A percentile compares a stretch with the other conserved stretches of the same genome.
Conservation (phyloP, 1,284 basidiomycete species). For the Inonotus hispidus region DNA sequence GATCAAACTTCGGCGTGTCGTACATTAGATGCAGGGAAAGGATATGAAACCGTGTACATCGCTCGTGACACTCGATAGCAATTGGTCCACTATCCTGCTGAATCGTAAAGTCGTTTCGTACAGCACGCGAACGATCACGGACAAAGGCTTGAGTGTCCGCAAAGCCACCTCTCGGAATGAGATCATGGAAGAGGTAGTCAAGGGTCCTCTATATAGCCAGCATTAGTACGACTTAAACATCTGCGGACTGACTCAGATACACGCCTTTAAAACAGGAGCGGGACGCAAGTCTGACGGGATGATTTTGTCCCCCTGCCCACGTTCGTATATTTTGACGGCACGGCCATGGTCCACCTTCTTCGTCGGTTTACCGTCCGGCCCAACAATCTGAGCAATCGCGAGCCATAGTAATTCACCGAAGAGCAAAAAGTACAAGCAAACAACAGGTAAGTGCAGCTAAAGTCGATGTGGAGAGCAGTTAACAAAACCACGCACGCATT, state of each 20-base stretch:
- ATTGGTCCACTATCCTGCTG: slow-evolving; percentile 76
- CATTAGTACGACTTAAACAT: slow-evolving; percentile 16
- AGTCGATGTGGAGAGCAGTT: slow-evolving; percentile 24
- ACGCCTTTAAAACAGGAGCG: slow-evolving; percentile 74
- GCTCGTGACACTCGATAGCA: slow-evolving; percentile 88
- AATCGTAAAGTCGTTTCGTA: slow-evolving; percentile 93
- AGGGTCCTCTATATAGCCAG: slow-evolving; percentile 60
- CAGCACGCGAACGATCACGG: slow-evolving; percentile 86
- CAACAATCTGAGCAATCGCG: slow-evolving; percentile 50
- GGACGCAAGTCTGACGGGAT: slow-evolving; percentile 92
- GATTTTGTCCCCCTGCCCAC: slow-evolving; percentile 90
- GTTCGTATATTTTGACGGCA: slow-evolving; percentile 93
- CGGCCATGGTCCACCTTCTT: slow-evolving; percentile 79
- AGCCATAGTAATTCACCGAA: not conserved
- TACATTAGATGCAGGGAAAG: slow-evolving; percentile 77
- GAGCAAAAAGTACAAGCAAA: not conserved
- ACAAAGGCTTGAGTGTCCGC: slow-evolving; percentile 79
- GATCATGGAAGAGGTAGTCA: slow-evolving; percentile 86
- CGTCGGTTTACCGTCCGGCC: slow-evolving; percentile 34
- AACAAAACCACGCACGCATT: slow-evolving; percentile 55
- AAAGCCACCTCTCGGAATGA: slow-evolving; percentile 68
- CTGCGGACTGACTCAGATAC: slow-evolving; percentile 17
- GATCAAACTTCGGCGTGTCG: slow-evolving; percentile 55
- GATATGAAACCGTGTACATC: slow-evolving; percentile 93
- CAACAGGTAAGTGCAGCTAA: slow-evolving; percentile 30